Conservation (phyloP, 2,329 filamentous ascomycete species). For the Diplodia corticola region DNA sequence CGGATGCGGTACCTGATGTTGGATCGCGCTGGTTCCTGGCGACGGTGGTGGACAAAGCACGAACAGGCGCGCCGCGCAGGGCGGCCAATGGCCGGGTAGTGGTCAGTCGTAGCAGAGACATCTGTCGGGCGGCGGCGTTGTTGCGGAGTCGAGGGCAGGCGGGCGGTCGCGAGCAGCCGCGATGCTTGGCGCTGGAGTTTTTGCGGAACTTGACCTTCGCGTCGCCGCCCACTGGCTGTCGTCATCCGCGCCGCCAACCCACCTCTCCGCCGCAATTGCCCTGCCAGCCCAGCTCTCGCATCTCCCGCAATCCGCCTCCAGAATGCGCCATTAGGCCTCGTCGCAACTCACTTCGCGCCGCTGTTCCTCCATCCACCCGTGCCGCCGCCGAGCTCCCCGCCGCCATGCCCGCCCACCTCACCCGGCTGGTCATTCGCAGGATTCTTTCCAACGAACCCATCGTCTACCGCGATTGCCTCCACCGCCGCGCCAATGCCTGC, state of each 20-base stretch:
- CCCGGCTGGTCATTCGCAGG: slow-evolving; percentile 60
- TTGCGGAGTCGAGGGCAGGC: background rate
- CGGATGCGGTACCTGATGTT: background rate
- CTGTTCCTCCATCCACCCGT: background rate
- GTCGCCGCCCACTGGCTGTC: background rate
- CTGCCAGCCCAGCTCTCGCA: background rate
- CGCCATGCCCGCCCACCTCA: slow-evolving; percentile 61
- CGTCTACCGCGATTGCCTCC: slow-evolving; percentile 47
- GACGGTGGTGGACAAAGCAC: slow-evolving; percentile 13
- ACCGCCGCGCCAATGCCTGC: slow-evolving; percentile 31
- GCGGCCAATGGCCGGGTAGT: background rate
- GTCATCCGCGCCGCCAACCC: background rate
- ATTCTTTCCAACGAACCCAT: slow-evolving; percentile 55
- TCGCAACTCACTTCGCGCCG: background rate
- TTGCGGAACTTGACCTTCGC: slow-evolving; percentile 4
- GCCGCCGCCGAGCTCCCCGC: slow-evolving; percentile 6
- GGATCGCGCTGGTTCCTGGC: background rate
- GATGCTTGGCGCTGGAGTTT: slow-evolving; percentile 20
- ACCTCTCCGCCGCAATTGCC: background rate
- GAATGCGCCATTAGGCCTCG: slow-evolving; percentile 11
- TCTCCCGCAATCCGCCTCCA: background rate
- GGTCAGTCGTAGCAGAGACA: slow-evolving; percentile 1
- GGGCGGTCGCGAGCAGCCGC: background rate
- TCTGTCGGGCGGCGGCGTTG: background rate
- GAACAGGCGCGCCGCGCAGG: background rate